A percentile compares a stretch with the other conserved stretches of the same genome.
These are phyloP conservation scores for Talaromyces funiculosus DNA, from an alignment of 2,329 filamentous ascomycete species.

Conservation along the genomic window DNA sequence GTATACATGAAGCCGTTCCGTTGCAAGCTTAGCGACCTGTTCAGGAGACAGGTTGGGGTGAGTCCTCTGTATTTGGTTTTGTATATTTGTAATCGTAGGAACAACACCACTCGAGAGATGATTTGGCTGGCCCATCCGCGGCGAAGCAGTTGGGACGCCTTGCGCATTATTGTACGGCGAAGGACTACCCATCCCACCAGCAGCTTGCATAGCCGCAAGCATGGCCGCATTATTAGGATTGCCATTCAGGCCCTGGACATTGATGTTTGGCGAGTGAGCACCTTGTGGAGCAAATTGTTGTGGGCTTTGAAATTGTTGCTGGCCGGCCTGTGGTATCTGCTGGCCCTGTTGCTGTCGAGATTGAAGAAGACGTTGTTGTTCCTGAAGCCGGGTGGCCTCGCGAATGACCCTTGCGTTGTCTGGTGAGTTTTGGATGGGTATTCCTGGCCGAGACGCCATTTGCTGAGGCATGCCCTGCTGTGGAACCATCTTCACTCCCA, in stretches of 20 bases:
- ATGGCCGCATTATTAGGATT: constrained; percentile 32
- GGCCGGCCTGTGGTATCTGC: constrained; percentile 29
- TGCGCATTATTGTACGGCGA: constrained; percentile 35
- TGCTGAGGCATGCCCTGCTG: constrained; percentile 55
- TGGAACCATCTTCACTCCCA: constrained; percentile 52
- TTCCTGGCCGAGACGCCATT: constrained; percentile 32
- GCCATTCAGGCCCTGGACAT: constrained; percentile 23
- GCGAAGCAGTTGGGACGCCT: constrained; percentile 41
- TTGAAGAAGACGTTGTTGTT: constrained; percentile 58
- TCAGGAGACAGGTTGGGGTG: constrained; percentile 50
- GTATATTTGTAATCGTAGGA: constrained; percentile 50
- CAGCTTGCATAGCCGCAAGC: constrained; percentile 40
- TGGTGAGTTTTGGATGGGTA: constrained; percentile 51
- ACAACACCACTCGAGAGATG: constrained; percentile 50
- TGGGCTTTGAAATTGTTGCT: constrained; percentile 38
- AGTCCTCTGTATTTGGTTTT: constrained; percentile 47
- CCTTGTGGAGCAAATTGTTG: constrained; percentile 44
- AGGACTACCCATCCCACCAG: constrained; percentile 40
- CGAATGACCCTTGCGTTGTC: constrained; percentile 45
- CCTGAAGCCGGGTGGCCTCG: constrained; percentile 44
- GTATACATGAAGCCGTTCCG: constrained; percentile 45
- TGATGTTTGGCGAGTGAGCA: constrained; percentile 42
- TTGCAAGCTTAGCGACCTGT: constrained; percentile 50
- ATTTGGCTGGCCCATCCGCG: constrained; percentile 45
- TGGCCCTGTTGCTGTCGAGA: constrained; percentile 38